Conservation (phyloP, 2,329 filamentous ascomycete species). For the Trichoderma polysporum region DNA sequence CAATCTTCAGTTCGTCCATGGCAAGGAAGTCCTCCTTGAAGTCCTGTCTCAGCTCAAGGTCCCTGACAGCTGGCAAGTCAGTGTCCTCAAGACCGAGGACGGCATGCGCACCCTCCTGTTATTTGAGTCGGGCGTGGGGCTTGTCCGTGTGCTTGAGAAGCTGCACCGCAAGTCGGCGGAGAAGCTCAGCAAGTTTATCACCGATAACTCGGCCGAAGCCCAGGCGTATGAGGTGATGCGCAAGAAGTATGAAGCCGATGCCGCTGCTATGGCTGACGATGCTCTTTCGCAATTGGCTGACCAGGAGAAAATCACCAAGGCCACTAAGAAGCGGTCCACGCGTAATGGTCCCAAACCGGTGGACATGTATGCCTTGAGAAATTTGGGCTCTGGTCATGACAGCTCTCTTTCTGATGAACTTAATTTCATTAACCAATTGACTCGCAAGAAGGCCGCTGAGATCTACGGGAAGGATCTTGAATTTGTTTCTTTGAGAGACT, state of each 20-base stretch:
- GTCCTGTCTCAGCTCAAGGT: slow-evolving; percentile 28
- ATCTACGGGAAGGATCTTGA: not conserved
- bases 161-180: slow-evolving; percentile 42
- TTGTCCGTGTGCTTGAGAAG: slow-evolving; percentile 36
- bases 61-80: slow-evolving; percentile 29
- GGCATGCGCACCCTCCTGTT: slow-evolving; percentile 31
- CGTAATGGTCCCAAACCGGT: too few relatives aligned
- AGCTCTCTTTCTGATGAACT: not conserved
- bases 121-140: slow-evolving; percentile 33
- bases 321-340: too few relatives aligned
- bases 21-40: slow-evolving; percentile 26
- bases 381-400: not conserved
- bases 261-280: not conserved
- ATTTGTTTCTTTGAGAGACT: too few relatives aligned
- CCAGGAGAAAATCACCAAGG: too few relatives aligned
- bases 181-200: slow-evolving; percentile 33
- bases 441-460: not conserved
- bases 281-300: too few relatives aligned
- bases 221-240: too few relatives aligned
- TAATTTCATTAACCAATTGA: not conserved
- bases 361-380: too few relatives aligned
- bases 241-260: not conserved
- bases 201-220: slow-evolving; percentile 28
- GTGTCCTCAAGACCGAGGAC: slow-evolving; percentile 29
- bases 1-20: slow-evolving; percentile 32